phyloP scores from a whole-genome alignment of 1,284 basidiomycete species.

The Rhodotorula sp. region DNA sequence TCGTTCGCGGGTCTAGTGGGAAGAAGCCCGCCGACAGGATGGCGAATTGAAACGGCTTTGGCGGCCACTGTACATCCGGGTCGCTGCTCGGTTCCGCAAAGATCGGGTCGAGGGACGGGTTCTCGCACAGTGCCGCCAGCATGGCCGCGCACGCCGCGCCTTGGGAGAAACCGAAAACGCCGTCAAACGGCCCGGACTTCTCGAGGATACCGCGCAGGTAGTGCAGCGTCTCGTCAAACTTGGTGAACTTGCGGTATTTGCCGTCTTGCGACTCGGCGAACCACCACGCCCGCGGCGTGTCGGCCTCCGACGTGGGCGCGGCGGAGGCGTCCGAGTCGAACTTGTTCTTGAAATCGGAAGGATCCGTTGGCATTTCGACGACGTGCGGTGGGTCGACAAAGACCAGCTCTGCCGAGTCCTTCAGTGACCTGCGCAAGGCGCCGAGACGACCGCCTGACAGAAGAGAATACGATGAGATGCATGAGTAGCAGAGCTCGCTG shows the following conservation, averaged over 20 bases:
- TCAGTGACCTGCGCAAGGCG: constrained; percentile 29
- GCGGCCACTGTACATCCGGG: constrained; percentile 58
- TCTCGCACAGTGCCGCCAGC: constrained; percentile 35
- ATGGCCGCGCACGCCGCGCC: constrained; percentile 37
- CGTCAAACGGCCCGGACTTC: constrained; percentile 54
- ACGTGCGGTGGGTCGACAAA: constrained; percentile 56
- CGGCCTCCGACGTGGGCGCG: constrained; percentile 60
- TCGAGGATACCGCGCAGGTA: constrained; percentile 54
- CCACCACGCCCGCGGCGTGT: constrained; percentile 73
- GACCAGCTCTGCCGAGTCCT: constrained; percentile 37
- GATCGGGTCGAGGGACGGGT: constrained; percentile 61
- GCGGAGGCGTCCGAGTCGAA: constrained; percentile 60
- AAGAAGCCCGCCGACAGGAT: constrained; percentile 69
- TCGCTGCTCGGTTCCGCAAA: constrained; percentile 57
- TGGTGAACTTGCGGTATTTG: constrained; percentile 14
- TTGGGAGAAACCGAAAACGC: constrained; percentile 39
- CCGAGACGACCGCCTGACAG: constrained; percentile 28
- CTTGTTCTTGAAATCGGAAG: constrained; percentile 60
- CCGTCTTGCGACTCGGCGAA: constrained; percentile 49
- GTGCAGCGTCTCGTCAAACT: constrained; percentile 61
- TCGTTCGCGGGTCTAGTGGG: constrained; percentile 57
- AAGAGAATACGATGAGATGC: neutral
- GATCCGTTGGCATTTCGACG: constrained; percentile 62
- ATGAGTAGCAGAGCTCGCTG: neutral
- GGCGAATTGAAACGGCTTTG: constrained; percentile 47